Evolutionary conservation across 2,329 filamentous ascomycete genomes (phyloP), one percentile per base, ranked within the genome.

Genomic region (Fusarium drepaniforme): DNA sequence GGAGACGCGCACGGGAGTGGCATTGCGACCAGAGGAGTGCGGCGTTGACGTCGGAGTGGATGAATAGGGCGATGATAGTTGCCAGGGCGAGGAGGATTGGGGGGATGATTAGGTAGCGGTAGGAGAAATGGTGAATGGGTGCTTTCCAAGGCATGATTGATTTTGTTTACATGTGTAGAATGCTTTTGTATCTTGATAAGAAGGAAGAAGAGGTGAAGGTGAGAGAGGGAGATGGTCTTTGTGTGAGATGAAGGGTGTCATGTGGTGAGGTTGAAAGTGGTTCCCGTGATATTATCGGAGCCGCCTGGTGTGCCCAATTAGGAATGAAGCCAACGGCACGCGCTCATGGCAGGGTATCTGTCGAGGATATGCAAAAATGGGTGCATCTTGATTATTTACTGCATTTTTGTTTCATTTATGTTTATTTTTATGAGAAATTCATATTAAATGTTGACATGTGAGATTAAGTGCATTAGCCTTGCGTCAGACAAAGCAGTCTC

Each of bases 21-120:
- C 88, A 90, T 75, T 89, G 87, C 51, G 87, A 88, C 82, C 86
- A 89, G 69, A 90, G 86, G 71, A 88, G 82, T 21, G 86, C 84
- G 66, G 85, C 82, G 82, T 89, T 88, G 79, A 88, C 84, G 80
- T 89, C 87, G 49, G 84, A 84, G 79, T 87, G 84, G 35, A 82
- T 67, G 73, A 87, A 85, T 75, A 89, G 84, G 30, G 81, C 75
- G 71, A 81, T 66, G 33, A 81, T 80, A 5, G 87, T 88, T 46
- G 82, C 78, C 67, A 85, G 51, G 74, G 87, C 83, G 63, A 90
- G 83, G 35, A 88, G 77, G 58, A 88, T 81, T 12, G 88, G 85
- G 3, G 86, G 79, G 51, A 90, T 84, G n/a, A 87, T 80, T 40
- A 90, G 81, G 79, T 88, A 88, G 46, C 86, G 87, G 59, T 90